phyloP scores from a whole-genome alignment of 345 rosid genomes.

The Lepidium didymum region DNA sequence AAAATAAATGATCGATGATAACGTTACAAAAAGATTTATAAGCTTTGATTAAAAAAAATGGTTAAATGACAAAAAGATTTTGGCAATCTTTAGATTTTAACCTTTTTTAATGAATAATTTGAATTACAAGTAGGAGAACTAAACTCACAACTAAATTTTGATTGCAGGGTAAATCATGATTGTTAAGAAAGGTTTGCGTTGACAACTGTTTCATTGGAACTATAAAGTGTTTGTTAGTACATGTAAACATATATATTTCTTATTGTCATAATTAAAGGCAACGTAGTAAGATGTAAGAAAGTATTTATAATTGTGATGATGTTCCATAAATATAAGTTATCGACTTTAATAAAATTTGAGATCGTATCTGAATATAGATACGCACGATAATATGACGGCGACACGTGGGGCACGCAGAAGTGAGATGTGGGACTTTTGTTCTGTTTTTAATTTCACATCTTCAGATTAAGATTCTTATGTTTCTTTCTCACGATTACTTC shows the following conservation, averaged over 20 bases:
- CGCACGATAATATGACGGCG: constrained; percentile 19
- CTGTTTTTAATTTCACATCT: constrained; percentile 18
- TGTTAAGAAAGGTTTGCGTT: neutral
- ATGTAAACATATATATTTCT: neutral
- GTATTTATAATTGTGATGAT: neutral
- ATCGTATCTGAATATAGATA: constrained; percentile 26
- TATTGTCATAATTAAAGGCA: neutral
- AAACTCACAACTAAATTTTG: neutral
- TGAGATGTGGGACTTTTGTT: constrained; percentile 19
- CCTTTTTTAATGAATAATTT: too few relatives aligned
- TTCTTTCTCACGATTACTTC: constrained; percentile 18
- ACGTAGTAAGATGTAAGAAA: neutral
- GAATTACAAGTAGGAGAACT: too few relatives aligned
- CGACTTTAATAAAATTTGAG: constrained; percentile 17
- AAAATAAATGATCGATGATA: neutral
- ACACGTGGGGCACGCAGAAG: constrained; percentile 25
- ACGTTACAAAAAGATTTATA: neutral
- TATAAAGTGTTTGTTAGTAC: neutral
- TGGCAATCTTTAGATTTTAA: too few relatives aligned
- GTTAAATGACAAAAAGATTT: neutral
- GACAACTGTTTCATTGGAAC: neutral
- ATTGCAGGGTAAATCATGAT: neutral
- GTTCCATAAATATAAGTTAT: constrained; percentile 1
- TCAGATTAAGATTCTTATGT: constrained; percentile 10
- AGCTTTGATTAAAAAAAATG: neutral